Evolutionary conservation across 257 asterid genomes (phyloP).

Genomic region (Thymus quinquecostatus): DNA sequence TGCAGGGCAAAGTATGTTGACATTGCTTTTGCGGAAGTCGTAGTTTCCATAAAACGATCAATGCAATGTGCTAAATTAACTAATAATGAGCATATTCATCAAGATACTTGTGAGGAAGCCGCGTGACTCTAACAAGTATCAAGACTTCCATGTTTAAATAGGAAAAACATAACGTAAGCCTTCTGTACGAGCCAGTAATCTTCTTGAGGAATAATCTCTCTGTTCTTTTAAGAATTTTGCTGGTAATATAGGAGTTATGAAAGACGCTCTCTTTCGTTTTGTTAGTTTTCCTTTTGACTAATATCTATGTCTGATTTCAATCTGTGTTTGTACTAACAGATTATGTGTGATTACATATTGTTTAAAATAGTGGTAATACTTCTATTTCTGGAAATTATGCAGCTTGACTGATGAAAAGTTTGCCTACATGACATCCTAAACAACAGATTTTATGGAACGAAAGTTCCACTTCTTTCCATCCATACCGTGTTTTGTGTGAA

Average conservation of each 20-base stretch:
- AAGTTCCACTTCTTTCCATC: neutral
- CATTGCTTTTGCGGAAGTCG: neutral
- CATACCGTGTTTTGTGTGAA: neutral
- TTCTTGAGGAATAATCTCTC: neutral
- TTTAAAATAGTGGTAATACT: neutral
- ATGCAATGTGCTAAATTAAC: too few species aligned
- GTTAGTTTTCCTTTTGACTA: neutral
- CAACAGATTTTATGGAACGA: neutral
- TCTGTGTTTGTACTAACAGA: neutral
- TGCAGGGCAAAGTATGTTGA: neutral
- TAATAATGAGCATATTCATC: neutral
- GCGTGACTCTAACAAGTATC: neutral
- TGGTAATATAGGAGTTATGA: neutral
- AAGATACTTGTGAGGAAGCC: neutral
- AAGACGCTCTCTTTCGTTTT: neutral
- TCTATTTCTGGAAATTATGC: neutral
- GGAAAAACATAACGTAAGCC: neutral
- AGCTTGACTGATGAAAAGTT: neutral
- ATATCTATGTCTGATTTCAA: neutral
- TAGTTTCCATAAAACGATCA: constrained; percentile 4
- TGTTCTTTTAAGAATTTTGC: neutral
- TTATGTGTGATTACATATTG: neutral
- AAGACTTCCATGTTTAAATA: neutral
- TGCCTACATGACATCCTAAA: neutral
- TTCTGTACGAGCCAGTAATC: neutral